Evolutionary conservation across 306 rosid species (phyloP), one percentile per base, ranked within the genome.

Genomic region (Cucumis hystrix): DNA sequence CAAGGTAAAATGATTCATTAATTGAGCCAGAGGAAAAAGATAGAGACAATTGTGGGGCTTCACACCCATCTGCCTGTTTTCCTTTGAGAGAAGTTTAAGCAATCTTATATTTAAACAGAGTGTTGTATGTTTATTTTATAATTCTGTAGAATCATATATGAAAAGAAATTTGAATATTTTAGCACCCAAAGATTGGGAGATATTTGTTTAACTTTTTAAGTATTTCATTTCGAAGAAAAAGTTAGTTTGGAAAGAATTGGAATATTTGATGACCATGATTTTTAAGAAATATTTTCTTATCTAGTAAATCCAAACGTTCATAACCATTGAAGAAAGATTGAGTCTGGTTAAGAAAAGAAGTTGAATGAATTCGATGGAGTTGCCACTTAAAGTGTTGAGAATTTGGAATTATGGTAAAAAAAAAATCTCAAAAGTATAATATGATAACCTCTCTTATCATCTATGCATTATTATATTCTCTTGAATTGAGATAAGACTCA

Each of bases 1-100:
- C 49, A 54, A 73, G 77, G 49, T 73, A 73, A 47, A 73, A 73
- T 73, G 63, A 73, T 73, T 73, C 76, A 71, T 71, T 14, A 28
- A 39, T 65, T 7, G 72, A 21, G 37, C 3, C 3, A 33, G 72
- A 37, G 17, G 47, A 41, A 58, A 4, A 40, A 10, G 25, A 67
- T 41, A 11, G 54, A 67, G 33, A 41, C 74, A n/a, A 20, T 3
- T 41, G 55, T 67, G 74, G 74, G 74, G 8, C 55, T 67, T 39
- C 12, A 17, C 9, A 17, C 77, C 21, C 30, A 58, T 52, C 62
- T 52, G 14, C 37, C 23, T 73, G 77, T 73, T 54, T 73, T 54
- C 62, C 77, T 73, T 52, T 5, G 15, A 8, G 3, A 73, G 28
- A 73, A 73, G 45, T 33, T 72, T 28, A 52, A 52, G 77, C 63